Percentiles rank a stretch among this genome's conserved stretches.
Conservation (phyloP, 257 asterid species). For the Leonotis leonurus region DNA sequence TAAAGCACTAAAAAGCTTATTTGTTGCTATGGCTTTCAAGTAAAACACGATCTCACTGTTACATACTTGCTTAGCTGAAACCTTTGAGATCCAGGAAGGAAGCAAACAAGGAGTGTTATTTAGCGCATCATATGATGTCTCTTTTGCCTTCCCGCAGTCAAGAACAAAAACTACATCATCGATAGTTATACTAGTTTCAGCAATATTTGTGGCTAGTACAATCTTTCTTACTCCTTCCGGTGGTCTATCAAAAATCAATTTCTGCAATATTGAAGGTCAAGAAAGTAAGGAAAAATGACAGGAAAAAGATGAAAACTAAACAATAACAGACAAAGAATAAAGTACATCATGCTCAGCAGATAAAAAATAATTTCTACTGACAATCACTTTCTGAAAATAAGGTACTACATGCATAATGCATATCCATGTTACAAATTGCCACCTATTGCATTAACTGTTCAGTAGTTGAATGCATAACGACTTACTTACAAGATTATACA, state of each 20-base stretch:
- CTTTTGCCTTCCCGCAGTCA: conserved; percentile 96
- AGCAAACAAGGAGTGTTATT: conserved; percentile 96
- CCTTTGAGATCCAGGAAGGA: conserved; percentile 95
- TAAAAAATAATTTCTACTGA: background rate
- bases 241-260: conserved; percentile 72
- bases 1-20: conserved; percentile 8
- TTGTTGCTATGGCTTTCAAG: background rate
- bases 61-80: conserved; percentile 79
- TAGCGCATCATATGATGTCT: conserved; percentile 88
- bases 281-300: conserved; percentile 10
- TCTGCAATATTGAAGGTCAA: conserved; percentile 48
- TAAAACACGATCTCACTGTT: conserved; percentile 9
- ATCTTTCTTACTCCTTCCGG: conserved; percentile 79
- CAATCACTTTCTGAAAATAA: background rate
- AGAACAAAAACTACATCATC: conserved; percentile 78
- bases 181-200: conserved; percentile 95
- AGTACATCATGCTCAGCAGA: background rate
- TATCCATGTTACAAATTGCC: background rate
- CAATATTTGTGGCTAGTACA: conserved; percentile 85
- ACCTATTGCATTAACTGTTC: background rate
- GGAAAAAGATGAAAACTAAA: background rate
- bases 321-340: background rate
- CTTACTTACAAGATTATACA: background rate
- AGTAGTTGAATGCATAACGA: background rate
- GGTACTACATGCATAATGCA: background rate